Conservation (phyloP, 306 rosid species). For the Canavalia ensiformis region DNA sequence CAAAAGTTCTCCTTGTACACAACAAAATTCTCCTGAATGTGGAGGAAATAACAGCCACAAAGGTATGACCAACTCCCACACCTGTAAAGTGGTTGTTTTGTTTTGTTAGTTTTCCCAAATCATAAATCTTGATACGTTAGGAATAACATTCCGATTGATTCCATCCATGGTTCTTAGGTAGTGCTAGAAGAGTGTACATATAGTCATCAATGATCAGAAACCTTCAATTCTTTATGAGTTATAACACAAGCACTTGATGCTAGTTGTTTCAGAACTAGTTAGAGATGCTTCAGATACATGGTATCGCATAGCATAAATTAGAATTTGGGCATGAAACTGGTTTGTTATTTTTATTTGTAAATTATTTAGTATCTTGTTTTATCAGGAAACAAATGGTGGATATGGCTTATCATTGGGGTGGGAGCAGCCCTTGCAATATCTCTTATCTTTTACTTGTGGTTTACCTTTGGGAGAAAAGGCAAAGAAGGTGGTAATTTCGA, state of each 20-base stretch:
- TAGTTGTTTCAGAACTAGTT: not conserved
- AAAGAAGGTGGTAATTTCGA: conserved; percentile 34
- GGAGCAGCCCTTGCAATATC: conserved; percentile 36
- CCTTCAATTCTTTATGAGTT: too few relatives aligned
- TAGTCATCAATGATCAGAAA: too few relatives aligned
- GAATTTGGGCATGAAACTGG: not conserved
- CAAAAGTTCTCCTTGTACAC: conserved; percentile 36
- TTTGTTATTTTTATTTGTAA: not conserved
- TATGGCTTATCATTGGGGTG: conserved; percentile 48
- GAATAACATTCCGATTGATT: not conserved
- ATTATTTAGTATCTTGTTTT: conserved; percentile 18
- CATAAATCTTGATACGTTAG: not conserved
- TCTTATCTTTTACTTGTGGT: conserved; percentile 39
- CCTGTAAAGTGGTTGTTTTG: not conserved
- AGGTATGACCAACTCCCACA: conserved; percentile 24
- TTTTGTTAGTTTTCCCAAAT: not conserved
- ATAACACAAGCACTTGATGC: not conserved
- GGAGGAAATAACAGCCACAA: conserved; percentile 20
- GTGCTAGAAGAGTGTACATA: not conserved
- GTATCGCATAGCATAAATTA: not conserved
- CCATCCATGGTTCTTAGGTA: not conserved
- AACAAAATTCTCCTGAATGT: conserved; percentile 19
- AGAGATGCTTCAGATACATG: not conserved
- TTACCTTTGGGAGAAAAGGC: conserved; percentile 24
- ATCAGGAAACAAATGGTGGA: conserved; percentile 50